Evolutionary conservation across 2,329 filamentous ascomycete species (phyloP).

Genomic region (Aspergillus chevalieri): DNA sequence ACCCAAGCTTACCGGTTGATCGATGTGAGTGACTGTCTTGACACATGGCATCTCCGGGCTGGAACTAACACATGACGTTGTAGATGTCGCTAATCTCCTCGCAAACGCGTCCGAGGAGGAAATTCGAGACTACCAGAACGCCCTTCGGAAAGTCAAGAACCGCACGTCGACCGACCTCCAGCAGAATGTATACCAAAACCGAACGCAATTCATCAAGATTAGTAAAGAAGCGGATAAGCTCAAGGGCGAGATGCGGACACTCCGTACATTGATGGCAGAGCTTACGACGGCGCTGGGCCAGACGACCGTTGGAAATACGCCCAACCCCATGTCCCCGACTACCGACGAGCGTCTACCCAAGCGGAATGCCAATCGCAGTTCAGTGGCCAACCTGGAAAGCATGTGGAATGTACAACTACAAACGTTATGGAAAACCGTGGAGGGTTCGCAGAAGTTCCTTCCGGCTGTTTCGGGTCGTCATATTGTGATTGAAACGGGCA

Average conservation of each 20-base stretch:
- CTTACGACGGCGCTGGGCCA: constrained; percentile 64
- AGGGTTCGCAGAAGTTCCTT: constrained; percentile 93
- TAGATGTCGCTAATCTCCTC: constrained; percentile 56
- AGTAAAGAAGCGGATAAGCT: constrained; percentile 98
- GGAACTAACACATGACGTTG: constrained; percentile 11
- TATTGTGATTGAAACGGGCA: constrained; percentile 83
- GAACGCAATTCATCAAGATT: constrained; percentile 98
- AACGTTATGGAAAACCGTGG: constrained; percentile 92
- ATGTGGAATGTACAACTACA: constrained; percentile 65
- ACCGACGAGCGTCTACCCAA: constrained; percentile 46
- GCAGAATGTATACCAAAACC: constrained; percentile 93
- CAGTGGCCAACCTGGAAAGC: constrained; percentile 67
- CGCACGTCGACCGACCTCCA: constrained; percentile 79
- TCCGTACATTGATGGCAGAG: constrained; percentile 87
- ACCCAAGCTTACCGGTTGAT: constrained; percentile 72
- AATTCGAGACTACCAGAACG: constrained; percentile 72
- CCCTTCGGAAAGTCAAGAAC: constrained; percentile 68
- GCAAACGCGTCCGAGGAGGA: constrained; percentile 83
- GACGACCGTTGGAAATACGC: constrained; percentile 44
- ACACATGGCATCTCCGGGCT: constrained; percentile 2
- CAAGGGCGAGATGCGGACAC: constrained; percentile 88
- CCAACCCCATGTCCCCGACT: constrained; percentile 47
- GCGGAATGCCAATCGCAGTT: constrained; percentile 74
- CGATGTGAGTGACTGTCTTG: constrained; percentile 53
- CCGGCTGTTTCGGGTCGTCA: constrained; percentile 87